Base-by-base conservation (phyloP, 345 rosid species). In the Pistacia integerrima region DNA sequence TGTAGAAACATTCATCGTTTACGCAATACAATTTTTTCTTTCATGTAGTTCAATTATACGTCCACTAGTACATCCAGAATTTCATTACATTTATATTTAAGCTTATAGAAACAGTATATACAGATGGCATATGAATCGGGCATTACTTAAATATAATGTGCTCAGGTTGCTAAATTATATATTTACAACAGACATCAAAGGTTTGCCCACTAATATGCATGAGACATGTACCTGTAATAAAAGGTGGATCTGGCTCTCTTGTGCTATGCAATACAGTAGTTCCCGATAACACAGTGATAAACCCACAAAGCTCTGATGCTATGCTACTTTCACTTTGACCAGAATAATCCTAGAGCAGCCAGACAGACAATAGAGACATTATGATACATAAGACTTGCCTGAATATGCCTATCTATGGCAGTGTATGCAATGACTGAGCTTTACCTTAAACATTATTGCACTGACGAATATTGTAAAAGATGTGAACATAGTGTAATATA, bases 381-480 rank as follows among this genome's bases (percentile, higher is more conserved):
- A 61, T 55, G 61, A 10, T 35, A 55, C 18, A 35, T 4, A 12
- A 17, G 10, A 52, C 51, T 70, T 36, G 11, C 14, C 35, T 0
- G 7, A 2, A 35, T 11, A 28, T 52, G 11, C 12, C 10, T 28
- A 30, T 63, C 14, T 46, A 44, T 10, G 4, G 7, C 54, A 66
- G 35, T 41, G 17, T 64, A 38, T 30, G 52, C 48, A 11, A 49
- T 68, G 59, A n/a, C 25, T 17, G 20, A 55, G 36, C 38, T 49
- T 9, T 91, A 91, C 97, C 97, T 91, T 90, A 62, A 91, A 91
- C 94, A 91, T 90, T 78, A 91, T 90, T 57, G 89, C 97, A 76
- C 97, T 91, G 18, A 94, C 93, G 16, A 91, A 72, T 55, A 91
- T 91, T 22, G 93, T 91, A 70, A 91, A 87, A 35, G 97, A 84